Evolutionary conservation across 2,329 filamentous ascomycete species (phyloP).

Genomic region (Parastagonospora nodorum): DNA sequence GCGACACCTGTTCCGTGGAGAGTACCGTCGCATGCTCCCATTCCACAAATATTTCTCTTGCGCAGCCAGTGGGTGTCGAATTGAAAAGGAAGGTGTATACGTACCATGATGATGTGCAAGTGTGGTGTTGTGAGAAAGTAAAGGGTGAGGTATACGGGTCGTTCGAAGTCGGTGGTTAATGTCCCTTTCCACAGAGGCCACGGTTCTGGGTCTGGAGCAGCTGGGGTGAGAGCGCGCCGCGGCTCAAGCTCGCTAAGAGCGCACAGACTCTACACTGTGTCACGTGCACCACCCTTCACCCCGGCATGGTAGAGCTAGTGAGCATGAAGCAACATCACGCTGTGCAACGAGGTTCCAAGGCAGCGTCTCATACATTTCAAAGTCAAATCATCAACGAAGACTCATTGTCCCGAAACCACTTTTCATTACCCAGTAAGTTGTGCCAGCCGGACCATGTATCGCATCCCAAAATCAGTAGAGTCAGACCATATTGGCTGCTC

Average conservation of each 20-base stretch:
- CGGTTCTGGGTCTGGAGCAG: constrained; percentile 39
- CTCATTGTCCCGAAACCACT: constrained; percentile 21
- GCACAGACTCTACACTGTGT: neutral
- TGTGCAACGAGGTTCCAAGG: neutral
- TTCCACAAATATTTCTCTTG: constrained; percentile 3
- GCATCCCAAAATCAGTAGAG: constrained; percentile 26
- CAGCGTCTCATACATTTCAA: too few relatives aligned
- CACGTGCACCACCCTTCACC: constrained; percentile 16
- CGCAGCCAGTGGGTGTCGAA: constrained; percentile 5
- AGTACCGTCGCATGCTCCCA: constrained; percentile 8
- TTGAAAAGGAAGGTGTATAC: constrained; percentile 3
- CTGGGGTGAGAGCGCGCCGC: constrained; percentile 27
- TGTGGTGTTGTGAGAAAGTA: constrained; percentile 6
- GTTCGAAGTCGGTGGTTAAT: constrained; percentile 13
- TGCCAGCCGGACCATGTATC: constrained; percentile 24
- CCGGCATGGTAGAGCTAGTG: neutral
- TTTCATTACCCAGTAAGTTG: constrained; percentile 37
- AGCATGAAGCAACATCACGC: constrained; percentile 1
- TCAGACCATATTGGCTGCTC: constrained; percentile 19
- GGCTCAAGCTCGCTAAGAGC: constrained; percentile 22
- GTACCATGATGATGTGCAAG: constrained; percentile 23
- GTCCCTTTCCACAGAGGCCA: constrained; percentile 28
- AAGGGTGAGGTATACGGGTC: constrained; percentile 9
- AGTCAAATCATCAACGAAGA: neutral
- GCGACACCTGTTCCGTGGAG: neutral